Evolutionary conservation across 192 early-diverging fungal genomes (phyloP), one percentile per base, ranked within the genome.

Genomic region (Coemansia sp.): DNA sequence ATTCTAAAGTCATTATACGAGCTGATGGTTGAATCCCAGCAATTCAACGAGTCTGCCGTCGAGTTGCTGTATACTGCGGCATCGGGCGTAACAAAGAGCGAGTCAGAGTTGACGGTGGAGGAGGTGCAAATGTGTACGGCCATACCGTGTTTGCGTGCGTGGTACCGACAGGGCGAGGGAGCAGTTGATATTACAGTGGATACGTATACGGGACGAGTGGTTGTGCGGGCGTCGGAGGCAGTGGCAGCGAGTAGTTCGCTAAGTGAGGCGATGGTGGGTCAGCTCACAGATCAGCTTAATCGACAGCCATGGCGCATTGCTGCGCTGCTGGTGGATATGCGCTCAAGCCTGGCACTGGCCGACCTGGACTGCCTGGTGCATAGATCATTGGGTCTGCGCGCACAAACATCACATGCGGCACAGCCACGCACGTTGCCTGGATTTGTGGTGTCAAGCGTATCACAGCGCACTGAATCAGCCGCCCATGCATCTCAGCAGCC

Each of bases 171-270:
- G 39, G 59, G 29, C 32, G 73, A 81, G 38, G 73, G 78, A 10
- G 78, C 78, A 2, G 73, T 81, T 10, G 78, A 81, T 41, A 68
- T 81, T 16, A 60, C 66, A 1, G 69, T 81, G 6, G 78, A 81
- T 26, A 56, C 59, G 2, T 69, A 56, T 24, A 72, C 78, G 2
- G 78, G 78, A 4, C 68, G 72, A 1, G 27, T 81, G 54, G 73
- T 59, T 18, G 76, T 73, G 23, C 71, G 76, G 0, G 78, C 78
- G 0, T 74, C 78, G 11, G 73, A 75, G 39, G 71, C 47, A 2
- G 64, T 68, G 11, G 62, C 69, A 1, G 48, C 60, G 2, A 60
- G 63, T 29, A 68, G 69, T 4, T 58, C 73, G 1, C 54, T 79
- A 29, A 73, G 71, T 64, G 76, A 74, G 54, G 41, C 61, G 20